A percentile compares a stretch with the other conserved stretches of the same genome.
phyloP scores from a whole-genome alignment of 768 basidiomycete genomes.

The Mycena olivaceomarginata region DNA sequence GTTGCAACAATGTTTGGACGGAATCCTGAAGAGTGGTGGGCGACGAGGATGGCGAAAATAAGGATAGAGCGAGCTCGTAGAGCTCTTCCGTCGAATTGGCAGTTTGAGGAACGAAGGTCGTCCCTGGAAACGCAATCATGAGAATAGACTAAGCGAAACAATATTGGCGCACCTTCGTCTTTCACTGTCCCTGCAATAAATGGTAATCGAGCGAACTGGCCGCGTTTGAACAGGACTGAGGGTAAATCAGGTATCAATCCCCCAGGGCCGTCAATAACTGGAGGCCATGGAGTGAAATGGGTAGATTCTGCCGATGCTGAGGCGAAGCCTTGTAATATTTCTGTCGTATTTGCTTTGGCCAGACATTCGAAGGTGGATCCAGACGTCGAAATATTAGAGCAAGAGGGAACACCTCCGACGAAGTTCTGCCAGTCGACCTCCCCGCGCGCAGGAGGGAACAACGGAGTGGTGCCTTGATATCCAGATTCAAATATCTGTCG shows the following conservation, averaged over 20 bases:
- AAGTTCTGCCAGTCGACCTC: conserved; percentile 56
- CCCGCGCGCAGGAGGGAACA: conserved; percentile 51
- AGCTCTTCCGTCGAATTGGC: conserved; percentile 51
- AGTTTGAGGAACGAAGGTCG: conserved; percentile 47
- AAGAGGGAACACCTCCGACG: conserved; percentile 52
- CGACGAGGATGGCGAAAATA: conserved; percentile 47
- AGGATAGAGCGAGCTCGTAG: conserved; percentile 45
- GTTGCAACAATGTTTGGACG: conserved; percentile 50
- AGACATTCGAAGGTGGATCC: conserved; percentile 57
- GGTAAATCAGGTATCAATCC: conserved; percentile 62
- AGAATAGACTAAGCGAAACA: not conserved
- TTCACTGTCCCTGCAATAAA: conserved; percentile 65
- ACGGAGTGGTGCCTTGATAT: conserved; percentile 49
- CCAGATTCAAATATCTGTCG: conserved; percentile 66
- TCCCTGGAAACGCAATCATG: conserved; percentile 48
- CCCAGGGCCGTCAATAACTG: conserved; percentile 61
- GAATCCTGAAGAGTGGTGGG: conserved; percentile 38
- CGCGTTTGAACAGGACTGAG: conserved; percentile 53
- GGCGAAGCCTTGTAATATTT: conserved; percentile 51
- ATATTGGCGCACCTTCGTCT: not conserved
- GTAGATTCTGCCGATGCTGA: conserved; percentile 46
- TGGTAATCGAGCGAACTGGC: conserved; percentile 60
- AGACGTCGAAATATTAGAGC: conserved; percentile 48
- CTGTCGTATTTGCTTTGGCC: conserved; percentile 49
- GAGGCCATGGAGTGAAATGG: conserved; percentile 54